phyloP scores from a whole-genome alignment of 139 green algal genomes.

The Klebsormidium nitens region DNA sequence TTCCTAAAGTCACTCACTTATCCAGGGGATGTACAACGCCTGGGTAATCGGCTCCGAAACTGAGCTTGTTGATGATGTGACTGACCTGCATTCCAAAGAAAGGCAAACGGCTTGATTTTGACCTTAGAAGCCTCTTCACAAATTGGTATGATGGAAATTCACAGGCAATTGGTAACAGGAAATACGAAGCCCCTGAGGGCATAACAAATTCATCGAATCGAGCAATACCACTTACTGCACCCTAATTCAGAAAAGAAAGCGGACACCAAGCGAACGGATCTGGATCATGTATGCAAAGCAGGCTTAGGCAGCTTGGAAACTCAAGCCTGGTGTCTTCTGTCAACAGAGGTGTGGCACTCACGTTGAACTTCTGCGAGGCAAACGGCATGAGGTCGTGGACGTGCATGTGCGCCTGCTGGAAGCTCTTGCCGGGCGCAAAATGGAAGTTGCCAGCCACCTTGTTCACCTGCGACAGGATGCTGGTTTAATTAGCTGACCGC shows the following conservation, averaged over 20 bases:
- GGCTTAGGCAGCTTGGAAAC: background rate
- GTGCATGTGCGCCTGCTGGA: slow-evolving; percentile 82
- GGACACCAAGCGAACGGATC: background rate
- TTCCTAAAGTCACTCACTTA: too few species aligned
- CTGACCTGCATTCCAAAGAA: slow-evolving; percentile 62
- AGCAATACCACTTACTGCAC: background rate
- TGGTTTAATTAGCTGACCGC: too few species aligned
- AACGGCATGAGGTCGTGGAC: slow-evolving; percentile 91
- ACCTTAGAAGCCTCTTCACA: too few species aligned
- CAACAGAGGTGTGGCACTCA: too few species aligned
- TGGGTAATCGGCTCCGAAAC: slow-evolving; percentile 63
- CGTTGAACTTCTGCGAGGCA: slow-evolving; percentile 41
- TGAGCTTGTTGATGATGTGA: slow-evolving; percentile 76
- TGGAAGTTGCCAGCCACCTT: slow-evolving; percentile 94
- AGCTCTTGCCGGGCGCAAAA: slow-evolving; percentile 86
- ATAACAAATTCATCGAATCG: background rate
- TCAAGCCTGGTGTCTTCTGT: too few species aligned
- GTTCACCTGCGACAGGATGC: slow-evolving; percentile 55
- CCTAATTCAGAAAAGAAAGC: background rate
- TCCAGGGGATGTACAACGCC: slow-evolving; percentile 49
- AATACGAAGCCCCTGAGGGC: too few species aligned
- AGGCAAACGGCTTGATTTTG: too few species aligned
- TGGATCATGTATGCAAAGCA: too few species aligned
- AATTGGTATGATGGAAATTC: too few species aligned
- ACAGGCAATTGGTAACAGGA: too few species aligned